Percentiles rank a stretch among this genome's conserved stretches.
Evolutionary conservation across 148 eudicot species (phyloP).

Genomic region (Amaranthus hypochondriacus): DNA sequence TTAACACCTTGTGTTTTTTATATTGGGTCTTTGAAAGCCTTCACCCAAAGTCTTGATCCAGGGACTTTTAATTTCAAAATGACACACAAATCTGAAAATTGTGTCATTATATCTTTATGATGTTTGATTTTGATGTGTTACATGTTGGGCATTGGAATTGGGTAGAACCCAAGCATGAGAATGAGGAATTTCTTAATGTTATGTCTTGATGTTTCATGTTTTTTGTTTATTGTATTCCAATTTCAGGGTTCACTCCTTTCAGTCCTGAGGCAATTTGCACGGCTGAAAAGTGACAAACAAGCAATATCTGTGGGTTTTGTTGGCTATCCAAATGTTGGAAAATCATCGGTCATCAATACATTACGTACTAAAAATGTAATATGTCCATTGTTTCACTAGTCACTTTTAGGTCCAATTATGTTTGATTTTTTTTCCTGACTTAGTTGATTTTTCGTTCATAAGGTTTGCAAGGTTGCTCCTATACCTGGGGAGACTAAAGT

Average conservation of each 20-base stretch:
- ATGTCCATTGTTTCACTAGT: neutral
- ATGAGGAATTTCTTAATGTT: neutral
- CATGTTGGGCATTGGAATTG: neutral
- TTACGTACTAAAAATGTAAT: conserved; percentile 81
- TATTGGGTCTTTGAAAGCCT: neutral
- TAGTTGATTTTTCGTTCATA: conserved; percentile 10
- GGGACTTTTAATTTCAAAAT: neutral
- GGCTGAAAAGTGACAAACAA: conserved; percentile 80
- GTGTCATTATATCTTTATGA: neutral
- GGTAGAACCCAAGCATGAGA: neutral
- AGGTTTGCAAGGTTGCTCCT: conserved; percentile 94
- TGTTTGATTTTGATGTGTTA: neutral
- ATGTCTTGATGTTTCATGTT: neutral
- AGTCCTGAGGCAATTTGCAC: conserved; percentile 78
- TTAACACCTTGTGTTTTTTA: neutral
- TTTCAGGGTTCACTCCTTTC: conserved; percentile 85
- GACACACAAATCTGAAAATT: neutral
- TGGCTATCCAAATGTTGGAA: conserved; percentile 97
- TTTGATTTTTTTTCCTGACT: neutral
- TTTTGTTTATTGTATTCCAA: neutral
- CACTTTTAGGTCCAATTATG: neutral
- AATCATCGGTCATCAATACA: conserved; percentile 90
- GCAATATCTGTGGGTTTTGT: conserved; percentile 93
- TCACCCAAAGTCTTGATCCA: neutral
- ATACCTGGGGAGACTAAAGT: conserved; percentile 99